Base-by-base conservation (phyloP, 345 rosid species). In the Euphorbia pulcherrima region DNA sequence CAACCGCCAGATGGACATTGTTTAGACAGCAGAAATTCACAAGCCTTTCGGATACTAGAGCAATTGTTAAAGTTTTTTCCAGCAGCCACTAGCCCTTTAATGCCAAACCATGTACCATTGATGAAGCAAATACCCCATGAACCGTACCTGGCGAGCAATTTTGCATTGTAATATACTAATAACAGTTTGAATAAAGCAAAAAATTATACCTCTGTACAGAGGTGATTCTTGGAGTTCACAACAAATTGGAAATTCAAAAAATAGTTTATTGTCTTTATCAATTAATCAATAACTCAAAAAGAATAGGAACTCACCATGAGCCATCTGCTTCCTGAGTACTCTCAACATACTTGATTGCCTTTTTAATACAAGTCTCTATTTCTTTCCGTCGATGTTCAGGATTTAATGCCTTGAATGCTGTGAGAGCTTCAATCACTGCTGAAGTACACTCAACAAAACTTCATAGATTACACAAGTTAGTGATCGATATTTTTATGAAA, bases 401-500 rank as follows among this genome's bases (percentile, higher is more conserved):
- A 76, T 84, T 81, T 62, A 75, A 75, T 72, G 83, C 83, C 67
- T 75, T 81, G 64, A 94, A 94, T 47, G 90, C 74, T 68, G 81
- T 21, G 84, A 94, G 79, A 65, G 95, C 96, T 85, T 93, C 95
- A 75, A 89, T 85, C 44, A 95, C 88, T 72, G 96, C 95, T 64
- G 97, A 91, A 11, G 95, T 94, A 77, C 99, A 94, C 74, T 91
- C 99, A 60, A 94, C 96, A 51, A 86, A 91, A 72, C 92, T 91
- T 78, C 68, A 76, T 37, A 46, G 9, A 53, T 46, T 17, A 16
- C 37, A 54, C 1, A 29, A 41, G 39, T 53, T 41, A 44, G 28
- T 20, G 5, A 44, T 46, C 5, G 24, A 28, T 29, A 13, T 8
- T 6, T 16, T 24, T 7, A 10, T 27, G 18, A 30, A 68, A 60